These are phyloP conservation scores for Ceratobasidium papillatum DNA, from an alignment of 1,284 basidiomycete genomes.

Conservation along the genomic window DNA sequence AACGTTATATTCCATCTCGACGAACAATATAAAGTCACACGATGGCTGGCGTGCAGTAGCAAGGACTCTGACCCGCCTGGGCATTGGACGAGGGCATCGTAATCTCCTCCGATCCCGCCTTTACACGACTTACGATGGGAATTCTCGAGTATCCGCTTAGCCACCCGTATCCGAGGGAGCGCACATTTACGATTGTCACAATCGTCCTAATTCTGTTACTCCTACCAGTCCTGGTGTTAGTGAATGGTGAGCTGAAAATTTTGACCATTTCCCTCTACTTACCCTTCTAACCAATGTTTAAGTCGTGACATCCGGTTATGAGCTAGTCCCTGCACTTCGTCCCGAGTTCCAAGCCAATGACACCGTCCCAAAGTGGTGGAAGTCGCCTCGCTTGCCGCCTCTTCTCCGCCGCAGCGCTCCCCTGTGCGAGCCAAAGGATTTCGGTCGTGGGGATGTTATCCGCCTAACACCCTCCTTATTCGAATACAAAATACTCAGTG, in stretches of 20 bases:
- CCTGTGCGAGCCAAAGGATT: slow-evolving; percentile 19
- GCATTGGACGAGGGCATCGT: not conserved
- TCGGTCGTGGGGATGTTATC: slow-evolving; percentile 18
- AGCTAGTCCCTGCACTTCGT: slow-evolving; percentile 18
- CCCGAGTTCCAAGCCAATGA: slow-evolving; percentile 1
- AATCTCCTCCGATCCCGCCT: not conserved
- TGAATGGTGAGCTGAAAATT: slow-evolving; percentile 3
- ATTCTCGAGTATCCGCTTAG: slow-evolving; percentile 15
- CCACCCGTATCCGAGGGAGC: slow-evolving; percentile 14
- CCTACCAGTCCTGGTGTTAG: slow-evolving; percentile 6
- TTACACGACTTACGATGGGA: not conserved
- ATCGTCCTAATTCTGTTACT: not conserved
- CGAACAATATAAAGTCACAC: not conserved
- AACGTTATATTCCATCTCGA: not conserved
- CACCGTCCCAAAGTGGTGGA: slow-evolving; percentile 15
- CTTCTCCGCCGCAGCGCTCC: slow-evolving; percentile 14
- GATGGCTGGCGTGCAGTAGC: not conserved
- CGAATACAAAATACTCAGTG: slow-evolving; percentile 30
- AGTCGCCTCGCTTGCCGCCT: not conserved
- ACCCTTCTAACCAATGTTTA: not conserved
- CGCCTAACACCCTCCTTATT: slow-evolving; percentile 20
- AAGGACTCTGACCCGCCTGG: not conserved
- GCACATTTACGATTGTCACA: not conserved
- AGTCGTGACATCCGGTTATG: slow-evolving; percentile 20
- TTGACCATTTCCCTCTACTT: not conserved